Conservation (phyloP, 2,329 filamentous ascomycete species). For the Colletotrichum echinochloae region DNA sequence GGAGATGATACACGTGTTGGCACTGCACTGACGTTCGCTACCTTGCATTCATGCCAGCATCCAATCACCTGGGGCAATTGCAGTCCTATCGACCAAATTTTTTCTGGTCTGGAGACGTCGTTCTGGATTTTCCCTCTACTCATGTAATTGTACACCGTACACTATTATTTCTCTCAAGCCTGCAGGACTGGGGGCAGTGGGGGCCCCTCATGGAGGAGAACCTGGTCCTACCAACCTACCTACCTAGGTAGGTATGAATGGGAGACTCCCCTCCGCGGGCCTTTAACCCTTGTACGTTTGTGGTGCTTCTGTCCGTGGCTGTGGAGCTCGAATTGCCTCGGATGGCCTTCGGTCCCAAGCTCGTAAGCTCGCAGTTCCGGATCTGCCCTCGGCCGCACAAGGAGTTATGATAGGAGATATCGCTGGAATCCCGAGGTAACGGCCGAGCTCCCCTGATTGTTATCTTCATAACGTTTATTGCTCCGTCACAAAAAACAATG, state of each 20-base stretch:
- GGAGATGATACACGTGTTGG: slow-evolving; percentile 11
- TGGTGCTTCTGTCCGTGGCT: slow-evolving; percentile 22
- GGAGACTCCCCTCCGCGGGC: slow-evolving; percentile 12
- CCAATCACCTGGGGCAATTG: slow-evolving; percentile 38
- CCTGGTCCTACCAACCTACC: slow-evolving; percentile 11
- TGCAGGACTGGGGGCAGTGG: slow-evolving; percentile 14
- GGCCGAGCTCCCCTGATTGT: slow-evolving; percentile 27
- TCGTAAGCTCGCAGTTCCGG: slow-evolving; percentile 39
- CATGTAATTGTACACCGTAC: too few relatives aligned
- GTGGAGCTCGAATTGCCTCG: slow-evolving; percentile 23
- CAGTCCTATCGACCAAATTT: slow-evolving; percentile 25
- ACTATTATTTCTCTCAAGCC: slow-evolving; percentile 6
- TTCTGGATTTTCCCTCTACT: slow-evolving; percentile 7
- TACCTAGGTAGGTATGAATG: not conserved
- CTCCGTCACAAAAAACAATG: not conserved
- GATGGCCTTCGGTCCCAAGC: slow-evolving; percentile 39
- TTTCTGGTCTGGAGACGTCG: slow-evolving; percentile 28
- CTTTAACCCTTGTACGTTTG: slow-evolving; percentile 21
- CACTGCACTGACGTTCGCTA: slow-evolving; percentile 7
- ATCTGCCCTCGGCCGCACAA: slow-evolving; percentile 26
- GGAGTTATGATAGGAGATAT: slow-evolving; percentile 42
- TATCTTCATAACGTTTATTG: slow-evolving; percentile 23
- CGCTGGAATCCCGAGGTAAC: slow-evolving; percentile 6
- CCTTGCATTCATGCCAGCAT: not conserved
- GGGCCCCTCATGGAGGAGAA: slow-evolving; percentile 14